Conservation (phyloP, 495 filamentous ascomycete genomes). For the Thermothielavioides terrestris region DNA sequence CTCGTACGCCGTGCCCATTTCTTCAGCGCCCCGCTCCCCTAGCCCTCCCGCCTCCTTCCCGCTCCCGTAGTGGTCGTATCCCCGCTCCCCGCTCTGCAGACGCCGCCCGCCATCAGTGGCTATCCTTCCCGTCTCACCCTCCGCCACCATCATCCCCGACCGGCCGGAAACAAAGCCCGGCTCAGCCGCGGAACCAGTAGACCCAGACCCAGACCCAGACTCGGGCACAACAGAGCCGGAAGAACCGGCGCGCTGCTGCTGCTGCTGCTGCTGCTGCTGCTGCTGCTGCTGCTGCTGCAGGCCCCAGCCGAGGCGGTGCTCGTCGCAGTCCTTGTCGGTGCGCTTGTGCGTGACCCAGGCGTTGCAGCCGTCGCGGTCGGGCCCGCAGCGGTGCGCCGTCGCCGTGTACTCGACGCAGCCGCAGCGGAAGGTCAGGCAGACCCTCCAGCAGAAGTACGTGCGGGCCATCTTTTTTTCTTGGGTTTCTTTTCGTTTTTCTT, state of each 20-base stretch:
- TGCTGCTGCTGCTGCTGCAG: background rate
- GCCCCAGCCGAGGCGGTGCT: constrained; percentile 10
- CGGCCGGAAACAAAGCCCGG: too few species aligned
- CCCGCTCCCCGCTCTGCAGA: too few species aligned
- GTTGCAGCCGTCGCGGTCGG: constrained; percentile 13
- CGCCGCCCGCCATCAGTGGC: too few species aligned
- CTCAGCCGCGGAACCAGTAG: too few species aligned
- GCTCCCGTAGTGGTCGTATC: background rate
- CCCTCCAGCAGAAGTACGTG: constrained; percentile 22
- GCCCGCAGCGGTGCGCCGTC: constrained; percentile 16
- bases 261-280: background rate
- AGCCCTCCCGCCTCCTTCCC: background rate
- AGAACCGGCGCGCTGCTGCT: too few species aligned
- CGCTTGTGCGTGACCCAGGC: constrained; percentile 13
- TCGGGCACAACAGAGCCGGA: too few species aligned
- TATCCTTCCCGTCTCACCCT: too few species aligned
- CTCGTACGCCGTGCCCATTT: background rate
- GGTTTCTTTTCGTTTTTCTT: background rate
- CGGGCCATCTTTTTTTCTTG: constrained; percentile 8
- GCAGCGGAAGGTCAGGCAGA: constrained; percentile 19
- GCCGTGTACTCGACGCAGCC: constrained; percentile 14
- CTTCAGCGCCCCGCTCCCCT: background rate
- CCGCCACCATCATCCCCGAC: too few species aligned
- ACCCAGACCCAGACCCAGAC: too few species aligned
- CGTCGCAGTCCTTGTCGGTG: constrained; percentile 17